Conservation (phyloP, 2,329 filamentous ascomycete genomes). For the Metarhizium robertsii region DNA sequence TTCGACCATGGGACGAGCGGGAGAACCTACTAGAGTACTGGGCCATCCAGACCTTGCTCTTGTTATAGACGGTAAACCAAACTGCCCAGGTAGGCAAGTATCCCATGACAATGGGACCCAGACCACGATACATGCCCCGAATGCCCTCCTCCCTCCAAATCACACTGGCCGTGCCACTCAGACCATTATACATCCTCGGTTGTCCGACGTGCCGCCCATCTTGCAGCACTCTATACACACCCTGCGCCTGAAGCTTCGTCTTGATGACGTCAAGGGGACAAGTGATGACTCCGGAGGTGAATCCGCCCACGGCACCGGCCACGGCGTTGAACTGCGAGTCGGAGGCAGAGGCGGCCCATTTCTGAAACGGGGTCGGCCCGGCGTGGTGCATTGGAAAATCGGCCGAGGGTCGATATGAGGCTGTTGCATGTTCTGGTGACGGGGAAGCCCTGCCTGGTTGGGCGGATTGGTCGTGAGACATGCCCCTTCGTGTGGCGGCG, state of each 20-base stretch:
- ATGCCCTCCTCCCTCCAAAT: slow-evolving; percentile 88
- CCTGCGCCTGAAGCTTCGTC: slow-evolving; percentile 93
- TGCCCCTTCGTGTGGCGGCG: slow-evolving; percentile 21
- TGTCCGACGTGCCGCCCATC: slow-evolving; percentile 39
- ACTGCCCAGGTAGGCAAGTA: slow-evolving; percentile 98
- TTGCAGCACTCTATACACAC: slow-evolving; percentile 57
- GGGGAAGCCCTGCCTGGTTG: slow-evolving; percentile 19
- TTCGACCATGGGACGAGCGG: neutral
- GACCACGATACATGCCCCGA: slow-evolving; percentile 81
- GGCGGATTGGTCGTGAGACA: slow-evolving; percentile 42
- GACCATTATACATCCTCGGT: slow-evolving; percentile 66
- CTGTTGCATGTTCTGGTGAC: slow-evolving; percentile 26
- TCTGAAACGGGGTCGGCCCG: slow-evolving; percentile 36
- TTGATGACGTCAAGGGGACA: slow-evolving; percentile 99
- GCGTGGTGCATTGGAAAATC: slow-evolving; percentile 22
- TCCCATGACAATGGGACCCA: slow-evolving; percentile 89
- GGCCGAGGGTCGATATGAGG: slow-evolving; percentile 23
- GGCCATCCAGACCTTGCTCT: slow-evolving; percentile 66
- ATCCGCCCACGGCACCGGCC: slow-evolving; percentile 79
- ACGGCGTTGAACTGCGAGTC: slow-evolving; percentile 69
- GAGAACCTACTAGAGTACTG: slow-evolving; percentile 48
- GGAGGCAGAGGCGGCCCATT: slow-evolving; percentile 46
- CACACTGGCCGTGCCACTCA: slow-evolving; percentile 74
- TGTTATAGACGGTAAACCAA: slow-evolving; percentile 94
- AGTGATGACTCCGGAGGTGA: slow-evolving; percentile 88